A percentile compares a stretch with the other conserved stretches of the same genome.
Evolutionary conservation across 371 early-diverging fungal species (phyloP).

Genomic region (Mortierella sp.): DNA sequence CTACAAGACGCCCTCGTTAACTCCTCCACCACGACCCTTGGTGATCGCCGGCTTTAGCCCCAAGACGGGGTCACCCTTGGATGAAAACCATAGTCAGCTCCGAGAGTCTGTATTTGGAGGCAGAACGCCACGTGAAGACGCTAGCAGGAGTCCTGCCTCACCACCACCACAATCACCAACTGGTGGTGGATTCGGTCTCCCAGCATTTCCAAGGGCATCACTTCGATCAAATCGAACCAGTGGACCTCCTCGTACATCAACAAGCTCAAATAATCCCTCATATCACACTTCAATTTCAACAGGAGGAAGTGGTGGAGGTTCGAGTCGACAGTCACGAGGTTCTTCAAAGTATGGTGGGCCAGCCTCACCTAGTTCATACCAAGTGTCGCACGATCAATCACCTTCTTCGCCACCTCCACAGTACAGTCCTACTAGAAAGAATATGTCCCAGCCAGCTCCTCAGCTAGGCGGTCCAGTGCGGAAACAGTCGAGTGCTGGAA

Average conservation of each 20-base stretch:
- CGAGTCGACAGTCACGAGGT: conserved; percentile 5
- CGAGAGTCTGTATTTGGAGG: conserved; percentile 44
- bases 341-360: conserved; percentile 13
- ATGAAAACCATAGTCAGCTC: conserved; percentile 15
- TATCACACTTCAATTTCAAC: conserved; percentile 6
- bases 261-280: neutral
- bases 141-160: neutral
- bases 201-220: neutral
- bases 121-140: conserved; percentile 27
- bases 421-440: neutral
- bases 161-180: conserved; percentile 20
- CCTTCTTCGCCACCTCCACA: conserved; percentile 6
- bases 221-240: neutral
- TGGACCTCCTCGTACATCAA: neutral
- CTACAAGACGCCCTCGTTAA: conserved; percentile 7
- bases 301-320: neutral
- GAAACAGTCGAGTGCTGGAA: conserved; percentile 3
- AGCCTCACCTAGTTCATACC: neutral
- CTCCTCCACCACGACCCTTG: conserved; percentile 21
- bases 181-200: conserved; percentile 16
- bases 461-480: conserved; percentile 10
- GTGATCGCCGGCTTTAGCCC: neutral
- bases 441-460: conserved; percentile 10
- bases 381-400: neutral
- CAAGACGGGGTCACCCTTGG: neutral